These are phyloP conservation scores for Pseudisothecium myosuroides DNA, from an alignment of 225 moss, liverwort and hornwort genomes.

Conservation along the genomic window DNA sequence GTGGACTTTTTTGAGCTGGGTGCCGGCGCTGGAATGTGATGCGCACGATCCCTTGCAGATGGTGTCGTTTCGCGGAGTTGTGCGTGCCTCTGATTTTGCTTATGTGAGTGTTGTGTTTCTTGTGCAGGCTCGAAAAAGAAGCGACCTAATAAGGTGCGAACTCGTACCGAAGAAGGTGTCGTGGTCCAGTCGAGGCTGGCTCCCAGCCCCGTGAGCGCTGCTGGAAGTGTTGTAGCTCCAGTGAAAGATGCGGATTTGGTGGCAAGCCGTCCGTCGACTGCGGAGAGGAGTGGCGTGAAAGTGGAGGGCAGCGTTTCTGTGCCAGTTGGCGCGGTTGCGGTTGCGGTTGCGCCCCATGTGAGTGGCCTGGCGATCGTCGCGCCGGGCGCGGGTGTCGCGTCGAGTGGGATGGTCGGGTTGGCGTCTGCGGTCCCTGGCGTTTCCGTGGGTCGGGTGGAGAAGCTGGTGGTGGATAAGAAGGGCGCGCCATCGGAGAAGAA, in stretches of 20 bases:
- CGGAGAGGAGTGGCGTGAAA: conserved; percentile 27
- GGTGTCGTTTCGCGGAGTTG: neutral
- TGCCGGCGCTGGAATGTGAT: neutral
- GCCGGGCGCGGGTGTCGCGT: neutral
- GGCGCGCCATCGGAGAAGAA: conserved; percentile 22
- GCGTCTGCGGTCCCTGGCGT: neutral
- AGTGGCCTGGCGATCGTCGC: neutral
- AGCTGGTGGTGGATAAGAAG: conserved; percentile 29
- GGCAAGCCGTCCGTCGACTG: neutral
- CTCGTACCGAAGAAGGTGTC: conserved; percentile 36
- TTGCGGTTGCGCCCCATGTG: neutral
- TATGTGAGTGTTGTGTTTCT: neutral
- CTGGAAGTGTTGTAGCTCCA: neutral
- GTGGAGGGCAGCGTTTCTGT: conserved; percentile 12
- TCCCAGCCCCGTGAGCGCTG: neutral
- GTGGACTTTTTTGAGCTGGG: neutral
- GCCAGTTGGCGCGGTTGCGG: neutral
- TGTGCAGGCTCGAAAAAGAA: conserved; percentile 24
- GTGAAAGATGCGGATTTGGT: conserved; percentile 22
- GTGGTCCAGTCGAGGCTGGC: conserved; percentile 5
- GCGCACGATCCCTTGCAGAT: neutral
- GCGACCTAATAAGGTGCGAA: conserved; percentile 43
- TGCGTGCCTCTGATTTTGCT: neutral
- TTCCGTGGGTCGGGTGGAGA: conserved; percentile 8
- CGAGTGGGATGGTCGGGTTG: neutral